These are phyloP conservation scores for Ramalina peruviana DNA, from an alignment of 495 filamentous ascomycete genomes.

Conservation along the genomic window DNA sequence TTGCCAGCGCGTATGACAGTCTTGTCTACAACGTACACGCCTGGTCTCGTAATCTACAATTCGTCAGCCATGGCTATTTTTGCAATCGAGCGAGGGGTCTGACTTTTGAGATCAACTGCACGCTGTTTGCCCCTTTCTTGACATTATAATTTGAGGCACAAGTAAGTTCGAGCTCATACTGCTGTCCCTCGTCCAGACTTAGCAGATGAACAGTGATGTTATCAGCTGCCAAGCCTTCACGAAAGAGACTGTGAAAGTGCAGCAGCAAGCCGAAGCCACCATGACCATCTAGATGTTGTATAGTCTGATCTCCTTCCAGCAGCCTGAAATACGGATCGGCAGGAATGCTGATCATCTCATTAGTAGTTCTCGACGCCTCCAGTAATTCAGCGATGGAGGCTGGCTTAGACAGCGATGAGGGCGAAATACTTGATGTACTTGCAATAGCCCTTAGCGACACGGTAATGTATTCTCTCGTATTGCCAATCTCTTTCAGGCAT, in stretches of 20 bases:
- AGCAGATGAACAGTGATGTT: slow-evolving; percentile 52
- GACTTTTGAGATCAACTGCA: slow-evolving; percentile 25
- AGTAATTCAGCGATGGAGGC: slow-evolving; percentile 5
- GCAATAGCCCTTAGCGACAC: slow-evolving; percentile 55
- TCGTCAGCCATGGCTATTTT: not conserved
- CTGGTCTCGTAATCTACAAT: slow-evolving; percentile 47
- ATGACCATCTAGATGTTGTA: slow-evolving; percentile 51
- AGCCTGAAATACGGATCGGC: slow-evolving; percentile 56
- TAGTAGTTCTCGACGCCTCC: slow-evolving; percentile 40
- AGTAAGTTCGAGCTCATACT: slow-evolving; percentile 53
- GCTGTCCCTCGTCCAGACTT: slow-evolving; percentile 27
- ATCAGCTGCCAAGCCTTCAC: slow-evolving; percentile 53
- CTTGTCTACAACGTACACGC: slow-evolving; percentile 61
- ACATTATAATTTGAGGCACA: slow-evolving; percentile 29
- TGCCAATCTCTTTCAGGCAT: slow-evolving; percentile 64
- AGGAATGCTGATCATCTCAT: slow-evolving; percentile 51
- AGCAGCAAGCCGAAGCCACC: slow-evolving; percentile 71
- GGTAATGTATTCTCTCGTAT: slow-evolving; percentile 66
- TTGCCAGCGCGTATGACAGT: slow-evolving; percentile 55
- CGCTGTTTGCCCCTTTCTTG: slow-evolving; percentile 37
- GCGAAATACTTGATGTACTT: not conserved
- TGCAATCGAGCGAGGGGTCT: slow-evolving; percentile 30
- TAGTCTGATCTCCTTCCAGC: slow-evolving; percentile 51
- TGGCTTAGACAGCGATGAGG: not conserved
- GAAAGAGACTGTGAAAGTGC: slow-evolving; percentile 55